These are phyloP conservation scores for Otatea glauca DNA, from an alignment of 176 grass and related monocot species.

Conservation along the genomic window DNA sequence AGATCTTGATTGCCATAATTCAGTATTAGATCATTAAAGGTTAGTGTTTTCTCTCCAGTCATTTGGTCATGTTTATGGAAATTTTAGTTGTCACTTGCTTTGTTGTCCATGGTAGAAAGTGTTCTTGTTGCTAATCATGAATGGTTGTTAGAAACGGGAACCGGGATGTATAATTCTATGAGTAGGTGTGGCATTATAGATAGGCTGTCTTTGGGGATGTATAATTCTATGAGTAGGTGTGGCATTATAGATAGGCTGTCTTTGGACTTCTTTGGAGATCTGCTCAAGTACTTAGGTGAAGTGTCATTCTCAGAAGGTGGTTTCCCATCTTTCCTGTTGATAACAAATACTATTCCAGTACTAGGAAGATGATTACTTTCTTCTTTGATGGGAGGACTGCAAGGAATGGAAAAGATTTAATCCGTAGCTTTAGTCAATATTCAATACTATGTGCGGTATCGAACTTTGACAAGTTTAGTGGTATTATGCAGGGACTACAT, in stretches of 20 bases:
- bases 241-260: conserved; percentile 49
- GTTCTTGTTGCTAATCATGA: conserved; percentile 41
- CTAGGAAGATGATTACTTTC: conserved; percentile 42
- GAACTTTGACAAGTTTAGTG: conserved; percentile 31
- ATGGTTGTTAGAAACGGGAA: conserved; percentile 50
- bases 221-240: conserved; percentile 50
- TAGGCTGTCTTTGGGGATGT: conserved; percentile 43
- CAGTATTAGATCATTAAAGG: conserved; percentile 29
- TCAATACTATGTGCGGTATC: not conserved
- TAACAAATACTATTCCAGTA: conserved; percentile 28
- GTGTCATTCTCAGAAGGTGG: conserved; percentile 47
- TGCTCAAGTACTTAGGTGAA: conserved; percentile 54
- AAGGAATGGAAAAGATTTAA: conserved; percentile 34
- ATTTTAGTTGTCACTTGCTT: conserved; percentile 25
- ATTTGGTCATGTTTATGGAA: conserved; percentile 43
- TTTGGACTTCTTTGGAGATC: conserved; percentile 43
- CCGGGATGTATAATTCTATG: conserved; percentile 35
- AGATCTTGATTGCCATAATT: conserved; percentile 43
- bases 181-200: conserved; percentile 55
- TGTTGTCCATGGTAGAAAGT: conserved; percentile 27
- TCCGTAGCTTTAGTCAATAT: not conserved
- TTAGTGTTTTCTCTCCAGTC: conserved; percentile 14
- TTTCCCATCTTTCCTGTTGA: conserved; percentile 35
- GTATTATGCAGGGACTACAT: conserved; percentile 10
- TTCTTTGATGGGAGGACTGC: not conserved